phyloP scores from a whole-genome alignment of 495 filamentous ascomycete genomes.

The Poronia punctata region DNA sequence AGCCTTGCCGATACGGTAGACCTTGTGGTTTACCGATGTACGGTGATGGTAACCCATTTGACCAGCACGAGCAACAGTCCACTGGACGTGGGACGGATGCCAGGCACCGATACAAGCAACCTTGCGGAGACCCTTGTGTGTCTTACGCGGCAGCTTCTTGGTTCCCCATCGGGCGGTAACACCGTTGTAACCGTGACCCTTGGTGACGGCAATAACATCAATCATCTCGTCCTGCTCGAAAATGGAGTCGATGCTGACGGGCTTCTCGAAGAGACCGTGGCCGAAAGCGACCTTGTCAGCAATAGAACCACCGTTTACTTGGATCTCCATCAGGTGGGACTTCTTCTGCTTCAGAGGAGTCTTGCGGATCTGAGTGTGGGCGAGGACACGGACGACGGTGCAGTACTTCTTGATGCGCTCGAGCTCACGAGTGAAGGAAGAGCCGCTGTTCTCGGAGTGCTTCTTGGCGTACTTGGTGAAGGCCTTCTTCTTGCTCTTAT shows the following conservation, averaged over 20 bases:
- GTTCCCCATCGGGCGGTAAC: constrained; percentile 98
- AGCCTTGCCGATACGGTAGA: constrained; percentile 96
- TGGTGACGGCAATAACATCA: constrained; percentile 98
- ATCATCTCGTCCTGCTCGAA: constrained; percentile 99
- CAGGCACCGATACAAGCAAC: constrained; percentile 99
- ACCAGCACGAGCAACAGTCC: constrained; percentile 99
- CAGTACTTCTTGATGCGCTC: constrained; percentile 99
- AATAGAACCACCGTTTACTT: constrained; percentile 95
- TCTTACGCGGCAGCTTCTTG: constrained; percentile 99
- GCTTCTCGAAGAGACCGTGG: constrained; percentile 95
- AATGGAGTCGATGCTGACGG: constrained; percentile 82
- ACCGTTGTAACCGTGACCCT: constrained; percentile 97
- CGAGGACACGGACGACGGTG: constrained; percentile 97
- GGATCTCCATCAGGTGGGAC: constrained; percentile 99
- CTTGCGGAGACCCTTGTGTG: constrained; percentile 99
- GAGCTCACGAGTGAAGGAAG: constrained; percentile 89
- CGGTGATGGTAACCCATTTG: constrained; percentile 99
- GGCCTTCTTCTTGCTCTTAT: constrained; percentile 99
- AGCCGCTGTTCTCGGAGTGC: constrained; percentile 85
- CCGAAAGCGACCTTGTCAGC: constrained; percentile 95
- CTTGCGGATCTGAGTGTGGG: constrained; percentile 98
- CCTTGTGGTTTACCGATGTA: constrained; percentile 99
- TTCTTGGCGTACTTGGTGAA: constrained; percentile 99
- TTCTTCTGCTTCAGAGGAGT: constrained; percentile 99
- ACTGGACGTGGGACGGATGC: constrained; percentile 99